Evolutionary conservation across 2,329 filamentous ascomycete species (phyloP).

Genomic region (Neofusicoccum umdonicola): DNA sequence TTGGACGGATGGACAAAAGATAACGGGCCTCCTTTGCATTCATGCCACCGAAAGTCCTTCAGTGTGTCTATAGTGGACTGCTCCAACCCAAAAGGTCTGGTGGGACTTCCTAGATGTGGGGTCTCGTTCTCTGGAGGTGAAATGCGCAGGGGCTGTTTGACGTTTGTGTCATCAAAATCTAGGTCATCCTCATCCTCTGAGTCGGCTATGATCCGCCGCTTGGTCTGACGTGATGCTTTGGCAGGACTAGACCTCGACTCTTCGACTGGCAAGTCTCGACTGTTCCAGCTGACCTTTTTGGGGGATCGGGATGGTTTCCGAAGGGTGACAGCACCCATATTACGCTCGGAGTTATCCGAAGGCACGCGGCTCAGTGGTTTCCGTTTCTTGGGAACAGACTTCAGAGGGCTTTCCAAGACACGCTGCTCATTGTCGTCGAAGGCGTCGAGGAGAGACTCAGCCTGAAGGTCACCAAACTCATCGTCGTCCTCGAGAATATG

Average conservation of each 20-base stretch:
- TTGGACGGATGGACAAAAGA: not conserved
- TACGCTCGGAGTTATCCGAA: not conserved
- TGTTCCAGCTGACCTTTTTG: not conserved
- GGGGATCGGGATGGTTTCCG: conserved; percentile 15
- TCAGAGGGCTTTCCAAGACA: conserved; percentile 4
- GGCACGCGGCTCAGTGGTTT: conserved; percentile 21
- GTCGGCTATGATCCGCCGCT: conserved; percentile 11
- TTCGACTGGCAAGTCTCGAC: not conserved
- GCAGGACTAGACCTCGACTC: not conserved
- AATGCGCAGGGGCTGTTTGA: not conserved
- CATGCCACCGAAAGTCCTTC: conserved; percentile 11
- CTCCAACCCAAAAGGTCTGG: not conserved
- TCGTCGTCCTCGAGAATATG: not conserved
- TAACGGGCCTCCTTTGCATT: not conserved
- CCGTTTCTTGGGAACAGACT: not conserved
- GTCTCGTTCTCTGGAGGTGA: not conserved
- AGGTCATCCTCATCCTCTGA: conserved; percentile 14
- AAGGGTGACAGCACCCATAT: not conserved
- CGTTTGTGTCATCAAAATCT: not conserved
- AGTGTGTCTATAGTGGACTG: not conserved
- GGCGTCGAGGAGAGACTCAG: not conserved
- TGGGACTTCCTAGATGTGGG: not conserved
- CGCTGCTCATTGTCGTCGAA: not conserved
- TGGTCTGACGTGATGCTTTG: not conserved
- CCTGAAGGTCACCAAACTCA: not conserved